Base-by-base conservation (phyloP, 2,329 filamentous ascomycete species). In the Pseudogymnoascus sp. region DNA sequence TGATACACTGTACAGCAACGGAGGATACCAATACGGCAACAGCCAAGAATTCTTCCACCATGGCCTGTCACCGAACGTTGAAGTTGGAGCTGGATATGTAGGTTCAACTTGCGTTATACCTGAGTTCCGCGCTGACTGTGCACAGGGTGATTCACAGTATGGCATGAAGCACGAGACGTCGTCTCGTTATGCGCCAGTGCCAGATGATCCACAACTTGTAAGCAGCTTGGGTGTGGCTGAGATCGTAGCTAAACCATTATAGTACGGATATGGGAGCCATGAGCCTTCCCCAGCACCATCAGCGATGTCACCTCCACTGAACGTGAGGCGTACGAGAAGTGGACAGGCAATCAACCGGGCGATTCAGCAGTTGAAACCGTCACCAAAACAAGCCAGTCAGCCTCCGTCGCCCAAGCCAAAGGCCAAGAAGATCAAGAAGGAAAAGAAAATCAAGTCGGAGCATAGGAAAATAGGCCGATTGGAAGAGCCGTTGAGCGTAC, bases 401-500 rank as follows among this genome's bases (percentile, higher is more conserved):
- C 61, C 55, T 3, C 5, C 21, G 27, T 58, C 40, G 18, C 42
- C 40, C 7, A 62, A 60, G 31, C 64, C 73, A 6, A 75, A 75
- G 61, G 70, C 75, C 58, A 76, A 75, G 63, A 73, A 75, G 61
- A 58, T 58, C 13, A 70, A 69, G 59, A 70, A 69, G 58, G 76
- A 77, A 33, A 72, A 74, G 61, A 72, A 74, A 61, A 69, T 74
- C 63, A 77, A 79, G 64, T 69, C 74, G 33, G 70, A 74, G 60
- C 77, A 77, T 69, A 78, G 76, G 65, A 21, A 21, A 29, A 75
- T 79, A 18, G 81, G 82, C 1, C 81, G 80, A 65, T 76, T 93
- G 36, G 81, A 81, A 3, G 82, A 81, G 61, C 88, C 90, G 0
- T 77, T 95, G 62, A 92, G 88, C 69, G 80, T 86, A 65, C 73